Percentiles rank a stretch among this genome's conserved stretches.
These are phyloP conservation scores for Chaetomiaceae sp. DNA, from an alignment of 2,329 filamentous ascomycete genomes.

Conservation along the genomic window DNA sequence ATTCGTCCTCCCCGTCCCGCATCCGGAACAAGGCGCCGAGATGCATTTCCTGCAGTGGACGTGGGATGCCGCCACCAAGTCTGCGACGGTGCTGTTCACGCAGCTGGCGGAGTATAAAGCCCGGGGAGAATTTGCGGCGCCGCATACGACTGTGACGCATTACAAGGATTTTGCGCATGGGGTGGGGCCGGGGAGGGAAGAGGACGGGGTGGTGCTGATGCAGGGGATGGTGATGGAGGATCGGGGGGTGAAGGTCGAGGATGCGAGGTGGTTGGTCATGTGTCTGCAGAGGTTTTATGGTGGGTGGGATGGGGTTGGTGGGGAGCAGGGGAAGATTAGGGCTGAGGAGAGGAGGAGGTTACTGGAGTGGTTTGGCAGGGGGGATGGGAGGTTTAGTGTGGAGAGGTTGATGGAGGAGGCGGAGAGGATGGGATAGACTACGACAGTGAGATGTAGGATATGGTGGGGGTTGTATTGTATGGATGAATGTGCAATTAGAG, in stretches of 20 bases:
- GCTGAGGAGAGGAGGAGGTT: constrained; percentile 61
- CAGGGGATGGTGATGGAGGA: constrained; percentile 75
- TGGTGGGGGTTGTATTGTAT: background rate
- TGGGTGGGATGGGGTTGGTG: constrained; percentile 48
- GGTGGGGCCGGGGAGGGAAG: constrained; percentile 34
- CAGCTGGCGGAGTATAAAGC: constrained; percentile 90
- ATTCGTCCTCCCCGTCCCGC: constrained; percentile 86
- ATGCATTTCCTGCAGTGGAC: constrained; percentile 97
- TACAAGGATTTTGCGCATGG: constrained; percentile 63
- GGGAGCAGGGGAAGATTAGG: constrained; percentile 48
- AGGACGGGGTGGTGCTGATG: constrained; percentile 78
- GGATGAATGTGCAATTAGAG: background rate
- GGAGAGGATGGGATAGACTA: constrained; percentile 70
- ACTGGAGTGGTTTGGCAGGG: constrained; percentile 75
- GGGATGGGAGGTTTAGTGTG: constrained; percentile 74
- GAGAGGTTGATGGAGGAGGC: constrained; percentile 85
- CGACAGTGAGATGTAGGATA: background rate
- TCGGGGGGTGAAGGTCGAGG: constrained; percentile 69
- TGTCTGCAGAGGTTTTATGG: constrained; percentile 93
- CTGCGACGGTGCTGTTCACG: constrained; percentile 82
- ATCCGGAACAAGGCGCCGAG: constrained; percentile 66
- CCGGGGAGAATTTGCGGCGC: constrained; percentile 80
- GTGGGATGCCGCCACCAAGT: constrained; percentile 64
- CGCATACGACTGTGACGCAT: constrained; percentile 92
- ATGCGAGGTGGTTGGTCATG: constrained; percentile 88